Evolutionary conservation across 768 basidiomycete genomes (phyloP), one percentile per base, ranked within the genome.

Genomic region (Suillus paluster): DNA sequence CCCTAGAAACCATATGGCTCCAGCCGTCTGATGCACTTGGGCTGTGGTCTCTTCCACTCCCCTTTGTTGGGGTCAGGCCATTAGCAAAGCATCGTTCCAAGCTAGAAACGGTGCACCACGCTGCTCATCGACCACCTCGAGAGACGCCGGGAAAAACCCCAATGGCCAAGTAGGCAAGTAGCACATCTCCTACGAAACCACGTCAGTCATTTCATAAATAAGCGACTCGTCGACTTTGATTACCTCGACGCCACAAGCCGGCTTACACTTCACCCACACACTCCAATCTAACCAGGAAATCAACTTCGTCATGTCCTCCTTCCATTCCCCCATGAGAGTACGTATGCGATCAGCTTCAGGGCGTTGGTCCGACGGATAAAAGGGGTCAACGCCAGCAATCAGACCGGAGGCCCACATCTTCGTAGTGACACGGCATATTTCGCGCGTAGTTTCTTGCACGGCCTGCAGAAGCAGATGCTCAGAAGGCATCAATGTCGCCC

Each of bases 151-250:
- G n/a, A 11, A 46, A 49, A 69, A 69, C 1, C 68, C 63, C 0
- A 66, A 0, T 23, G 64, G 67, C 70, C 68, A 72, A 2, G 70
- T 73, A 53, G 70, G 66, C 15, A 74, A 49, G 41, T 68, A 74
- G 41, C 71, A 73, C 46, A 68, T 66, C 30, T 72, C 71, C 73
- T 73, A 9, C 19, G 11, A 15, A 5, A 33, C 15, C 30, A n/a
- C 11, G 19, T 50, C 19, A 50, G 49, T 33, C 19, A 33, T 27
- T 27, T 49, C 48, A 9, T 9, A 49, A 27, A 49, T 19, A 33
- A 33, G 19, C n/a, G 12, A 50, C 17, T 50, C 17, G 15, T 19
- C 19, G 11, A n/a, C 10, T 7, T 6, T 33, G 42, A 73, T 78
- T 53, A 67, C 66, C 58, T 67, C 61, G 0, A 60, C 27, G 27